Conservation (phyloP, 768 basidiomycete genomes). For the Guyanaporus albipodus region DNA sequence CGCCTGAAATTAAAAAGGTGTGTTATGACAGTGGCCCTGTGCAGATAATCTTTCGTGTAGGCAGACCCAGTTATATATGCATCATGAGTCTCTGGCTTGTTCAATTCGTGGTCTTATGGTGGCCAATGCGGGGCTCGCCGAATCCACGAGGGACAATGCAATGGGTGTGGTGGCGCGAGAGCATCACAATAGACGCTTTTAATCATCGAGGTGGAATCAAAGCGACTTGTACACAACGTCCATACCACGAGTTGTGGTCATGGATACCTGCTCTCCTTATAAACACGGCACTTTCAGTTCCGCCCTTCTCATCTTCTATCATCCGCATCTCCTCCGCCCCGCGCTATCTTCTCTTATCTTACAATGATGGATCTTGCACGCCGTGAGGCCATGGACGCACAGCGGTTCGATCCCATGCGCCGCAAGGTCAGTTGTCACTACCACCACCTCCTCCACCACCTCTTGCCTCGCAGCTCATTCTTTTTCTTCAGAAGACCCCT, state of each 20-base stretch:
- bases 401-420: slow-evolving; percentile 33
- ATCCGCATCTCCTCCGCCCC: slow-evolving; percentile 20
- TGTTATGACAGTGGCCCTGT: slow-evolving; percentile 17
- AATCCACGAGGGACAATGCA: slow-evolving; percentile 20
- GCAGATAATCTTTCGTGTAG: slow-evolving; percentile 9
- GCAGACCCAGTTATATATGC: slow-evolving; percentile 14
- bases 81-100: slow-evolving; percentile 1
- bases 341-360: slow-evolving; percentile 29
- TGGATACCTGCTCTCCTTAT: slow-evolving; percentile 22
- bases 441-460: slow-evolving; percentile 8
- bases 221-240: slow-evolving; percentile 22
- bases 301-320: slow-evolving; percentile 29
- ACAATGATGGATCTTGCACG: slow-evolving; percentile 27
- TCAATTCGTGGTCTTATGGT: slow-evolving; percentile 5
- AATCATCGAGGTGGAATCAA: slow-evolving; percentile 20
- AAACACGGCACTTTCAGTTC: slow-evolving; percentile 25
- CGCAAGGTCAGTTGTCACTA: slow-evolving; percentile 23
- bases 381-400: slow-evolving; percentile 28
- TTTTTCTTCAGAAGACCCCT: slow-evolving; percentile 19
- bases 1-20: slow-evolving; percentile 23
- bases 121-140: slow-evolving; percentile 19
- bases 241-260: slow-evolving; percentile 24
- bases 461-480: slow-evolving; percentile 21
- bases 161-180: slow-evolving; percentile 8
- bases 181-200: slow-evolving; percentile 14